Evolutionary conservation across 169 alveolate species (phyloP), one percentile per base, ranked within the genome.

Genomic region (Eimeria brunetti): DNA sequence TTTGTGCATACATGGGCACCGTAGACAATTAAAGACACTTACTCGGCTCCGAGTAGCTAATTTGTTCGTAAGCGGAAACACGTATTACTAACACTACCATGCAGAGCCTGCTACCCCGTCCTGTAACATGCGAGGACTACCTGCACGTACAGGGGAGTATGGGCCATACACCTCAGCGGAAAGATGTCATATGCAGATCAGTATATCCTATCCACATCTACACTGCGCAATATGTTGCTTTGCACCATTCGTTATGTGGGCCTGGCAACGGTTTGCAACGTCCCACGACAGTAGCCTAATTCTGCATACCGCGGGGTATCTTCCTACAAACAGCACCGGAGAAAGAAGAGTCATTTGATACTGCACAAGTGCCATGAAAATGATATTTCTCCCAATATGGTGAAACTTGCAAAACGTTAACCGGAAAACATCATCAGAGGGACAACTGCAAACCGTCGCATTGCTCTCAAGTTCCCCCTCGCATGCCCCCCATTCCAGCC

Each of bases 401-500:
- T 44, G 62, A 30, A 44, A 75, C 85, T 44, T 41, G 85, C 16
- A 75, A 6, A 36, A 16, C 62, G 16, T 1, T 18, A 75, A 24
- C 44, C n/a, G 85, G 38, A 27, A 36, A 24, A 75, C 9, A 44
- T 41, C 20, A 33, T 24, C 33, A 33, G 11, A 75, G 85, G 53
- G 85, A 75, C 85, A 75, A 44, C 33, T 33, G 58, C 85, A 75
- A 41, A 75, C 85, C 85, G 85, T 75, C 62, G 85, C 85, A 46
- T 44, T 44, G 85, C 85, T 75, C 62, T 75, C n/a, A 14, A 41
- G 85, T 51, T 81, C 58, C 91, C 76, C 91, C 91, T 85, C 91
- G 91, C 91, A 85, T 85, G 91, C 91, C 60, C 75, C 44, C 60
- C 75, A 41, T 49, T 51, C 80, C 91, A 81, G 89, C 91, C 76